Evolutionary conservation across 805 yeast species (phyloP), one percentile per base, ranked within the genome.

Genomic region (Torulaspora microellipsoides): DNA sequence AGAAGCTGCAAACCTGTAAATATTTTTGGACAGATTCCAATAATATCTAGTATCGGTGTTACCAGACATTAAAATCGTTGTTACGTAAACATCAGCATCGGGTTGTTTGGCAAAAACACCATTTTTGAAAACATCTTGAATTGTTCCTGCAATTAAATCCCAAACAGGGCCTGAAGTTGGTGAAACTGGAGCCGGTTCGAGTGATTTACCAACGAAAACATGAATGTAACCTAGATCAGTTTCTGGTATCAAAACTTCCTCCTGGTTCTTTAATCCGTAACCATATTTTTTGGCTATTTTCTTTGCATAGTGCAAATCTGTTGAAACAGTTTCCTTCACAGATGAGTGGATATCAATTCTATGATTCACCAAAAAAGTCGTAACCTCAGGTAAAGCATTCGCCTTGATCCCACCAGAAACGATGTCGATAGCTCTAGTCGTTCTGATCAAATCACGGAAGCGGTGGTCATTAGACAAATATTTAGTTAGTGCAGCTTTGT

Each of bases 381-480:
- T 77, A 20, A 69, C 62, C 58, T 85, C 91, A 2, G 95, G 95
- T 36, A 85, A 66, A 1, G 93, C 89, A 56, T 85, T 85, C 20
- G 81, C 72, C 64, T 85, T 85, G 45, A 80, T 74, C 34, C 95
- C 95, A 25, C 93, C 93, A 10, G 65, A 57, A 46, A 86, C 70
- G 17, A 81, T 71, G 55, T 83, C 88, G 36, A 76, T 71, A 0
- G 91, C 84, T 62, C 80, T 86, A 4, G 86, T 73, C 0, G 91
- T 83, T 41, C 72, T 68, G 17, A 81, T 64, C 39, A 75, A 59
- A 48, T 72, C 77, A 45, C 69, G 62, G 35, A 53, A 48, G 1
- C 33, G 15, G 10, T 29, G 25, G 15, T 54, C 42, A 1, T 43
- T 27, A 1, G 49, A 48, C 38, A 60, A 49, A 37, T 43, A 54